Evolutionary conservation across 2,329 filamentous ascomycete species (phyloP).

Genomic region (Penicillium sp.): DNA sequence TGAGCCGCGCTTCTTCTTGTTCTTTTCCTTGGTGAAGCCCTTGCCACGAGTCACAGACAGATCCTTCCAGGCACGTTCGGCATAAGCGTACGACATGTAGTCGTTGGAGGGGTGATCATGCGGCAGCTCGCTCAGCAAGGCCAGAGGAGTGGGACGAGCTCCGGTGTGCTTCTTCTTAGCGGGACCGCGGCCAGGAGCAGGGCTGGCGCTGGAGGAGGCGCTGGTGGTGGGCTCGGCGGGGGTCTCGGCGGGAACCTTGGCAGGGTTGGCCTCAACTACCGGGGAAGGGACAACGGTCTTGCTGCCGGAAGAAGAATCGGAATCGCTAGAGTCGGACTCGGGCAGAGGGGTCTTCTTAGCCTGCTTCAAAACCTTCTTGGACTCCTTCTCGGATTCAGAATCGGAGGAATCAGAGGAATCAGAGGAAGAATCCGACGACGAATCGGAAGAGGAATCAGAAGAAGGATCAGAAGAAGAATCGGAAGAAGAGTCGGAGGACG

Average conservation of each 20-base stretch:
- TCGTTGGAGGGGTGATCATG: slow-evolving; percentile 72
- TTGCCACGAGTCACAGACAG: slow-evolving; percentile 89
- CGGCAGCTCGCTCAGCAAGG: slow-evolving; percentile 66
- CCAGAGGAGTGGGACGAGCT: slow-evolving; percentile 66
- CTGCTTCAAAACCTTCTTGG: slow-evolving; percentile 30
- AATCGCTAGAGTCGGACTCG: slow-evolving; percentile 30
- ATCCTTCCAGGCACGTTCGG: slow-evolving; percentile 80
- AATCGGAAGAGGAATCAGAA: slow-evolving; percentile 12
- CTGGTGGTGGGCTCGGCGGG: too few relatives aligned
- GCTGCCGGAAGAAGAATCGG: slow-evolving; percentile 29
- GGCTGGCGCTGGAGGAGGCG: slow-evolving; percentile 50
- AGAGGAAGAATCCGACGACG: slow-evolving; percentile 15
- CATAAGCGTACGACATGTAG: slow-evolving; percentile 82
- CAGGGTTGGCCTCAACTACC: slow-evolving; percentile 24
- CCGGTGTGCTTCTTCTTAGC: slow-evolving; percentile 44
- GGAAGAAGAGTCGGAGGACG: slow-evolving; percentile 29
- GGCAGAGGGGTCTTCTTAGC: slow-evolving; percentile 39
- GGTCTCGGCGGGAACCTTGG: slow-evolving; percentile 18
- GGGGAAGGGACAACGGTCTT: slow-evolving; percentile 32
- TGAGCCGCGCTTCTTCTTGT: slow-evolving; percentile 91
- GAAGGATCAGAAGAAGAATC: slow-evolving; percentile 28
- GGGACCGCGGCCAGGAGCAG: slow-evolving; percentile 28
- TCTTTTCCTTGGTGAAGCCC: slow-evolving; percentile 99
- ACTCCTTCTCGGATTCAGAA: slow-evolving; percentile 23
- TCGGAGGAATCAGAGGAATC: slow-evolving; percentile 18